Evolutionary conservation across 768 basidiomycete species (phyloP).

Genomic region (Russula foetens): DNA sequence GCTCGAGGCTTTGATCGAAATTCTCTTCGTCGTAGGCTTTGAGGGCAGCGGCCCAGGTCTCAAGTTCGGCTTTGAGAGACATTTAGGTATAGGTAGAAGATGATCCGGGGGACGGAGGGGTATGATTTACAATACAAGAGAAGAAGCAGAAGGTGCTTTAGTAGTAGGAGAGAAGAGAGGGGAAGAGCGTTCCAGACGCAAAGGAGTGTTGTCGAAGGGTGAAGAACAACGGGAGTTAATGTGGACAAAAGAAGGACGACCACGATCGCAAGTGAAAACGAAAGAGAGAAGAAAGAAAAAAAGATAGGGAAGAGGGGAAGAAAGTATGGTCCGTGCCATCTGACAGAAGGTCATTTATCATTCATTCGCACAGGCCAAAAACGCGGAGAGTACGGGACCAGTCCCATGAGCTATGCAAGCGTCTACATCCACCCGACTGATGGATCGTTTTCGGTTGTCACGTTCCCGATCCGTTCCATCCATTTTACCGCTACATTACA

Average conservation of each 20-base stretch:
- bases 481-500: too few species aligned
- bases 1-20: slow-evolving; percentile 63
- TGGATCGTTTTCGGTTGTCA: too few species aligned
- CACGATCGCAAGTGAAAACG: background rate
- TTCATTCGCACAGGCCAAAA: too few species aligned
- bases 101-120: background rate
- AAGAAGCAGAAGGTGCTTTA: background rate
- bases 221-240: slow-evolving; percentile 12
- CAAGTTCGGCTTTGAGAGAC: slow-evolving; percentile 53
- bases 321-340: too few species aligned
- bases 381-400: too few species aligned
- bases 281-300: background rate
- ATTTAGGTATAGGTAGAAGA: slow-evolving; percentile 23
- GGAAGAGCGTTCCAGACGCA: slow-evolving; percentile 22
- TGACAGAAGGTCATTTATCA: too few species aligned
- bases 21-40: slow-evolving; percentile 82
- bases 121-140: background rate
- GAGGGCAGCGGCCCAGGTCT: slow-evolving; percentile 83
- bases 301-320: background rate
- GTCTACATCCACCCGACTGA: too few species aligned
- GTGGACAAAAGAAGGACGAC: slow-evolving; percentile 1
- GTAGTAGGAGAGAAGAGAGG: background rate
- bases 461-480: too few species aligned
- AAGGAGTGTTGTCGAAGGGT: slow-evolving; percentile 8
- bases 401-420: too few species aligned